phyloP scores from a whole-genome alignment of 371 early-diverging fungal species.

The Syncephalastrum monosporum region DNA sequence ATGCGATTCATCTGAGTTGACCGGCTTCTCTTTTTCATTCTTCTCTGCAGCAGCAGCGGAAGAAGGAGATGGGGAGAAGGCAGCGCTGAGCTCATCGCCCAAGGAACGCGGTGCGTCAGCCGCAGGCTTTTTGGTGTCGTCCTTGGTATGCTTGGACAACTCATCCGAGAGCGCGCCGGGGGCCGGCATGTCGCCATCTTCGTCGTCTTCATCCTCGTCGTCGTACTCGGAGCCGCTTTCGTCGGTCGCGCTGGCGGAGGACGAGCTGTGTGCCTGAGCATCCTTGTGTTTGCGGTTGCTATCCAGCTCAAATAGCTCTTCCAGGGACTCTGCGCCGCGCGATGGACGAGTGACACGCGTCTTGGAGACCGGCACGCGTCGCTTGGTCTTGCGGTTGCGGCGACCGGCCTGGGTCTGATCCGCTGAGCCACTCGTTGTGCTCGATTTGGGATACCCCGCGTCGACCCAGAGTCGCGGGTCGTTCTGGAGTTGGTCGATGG shows the following conservation, averaged over 20 bases:
- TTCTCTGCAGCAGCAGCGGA: conserved; percentile 6
- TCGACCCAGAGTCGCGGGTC: conserved; percentile 33
- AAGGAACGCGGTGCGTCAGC: conserved; percentile 22
- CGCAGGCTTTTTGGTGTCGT: conserved; percentile 9
- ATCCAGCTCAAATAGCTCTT: conserved; percentile 19
- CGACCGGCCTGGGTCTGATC: too few relatives aligned
- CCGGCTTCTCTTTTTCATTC: too few relatives aligned
- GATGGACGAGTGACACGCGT: conserved; percentile 14
- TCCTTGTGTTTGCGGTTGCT: conserved; percentile 18
- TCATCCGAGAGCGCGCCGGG: conserved; percentile 12
- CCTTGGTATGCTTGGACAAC: conserved; percentile 24
- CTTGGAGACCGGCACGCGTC: conserved; percentile 17
- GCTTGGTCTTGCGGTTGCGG: conserved; percentile 19
- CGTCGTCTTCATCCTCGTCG: conserved; percentile 25
- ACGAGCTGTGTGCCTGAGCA: conserved; percentile 18
- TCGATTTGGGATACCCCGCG: conserved; percentile 1
- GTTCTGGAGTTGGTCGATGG: conserved; percentile 57
- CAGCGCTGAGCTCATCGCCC: conserved; percentile 29
- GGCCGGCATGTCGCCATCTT: conserved; percentile 12
- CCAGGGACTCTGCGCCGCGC: conserved; percentile 16
- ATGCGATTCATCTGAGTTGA: background rate
- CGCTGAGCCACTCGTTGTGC: too few relatives aligned
- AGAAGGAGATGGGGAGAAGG: conserved; percentile 9
- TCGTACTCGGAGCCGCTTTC: conserved; percentile 18
- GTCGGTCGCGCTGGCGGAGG: conserved; percentile 16